These are phyloP conservation scores for Thielaviopsis musarum DNA, from an alignment of 2,329 filamentous ascomycete species.

Conservation along the genomic window DNA sequence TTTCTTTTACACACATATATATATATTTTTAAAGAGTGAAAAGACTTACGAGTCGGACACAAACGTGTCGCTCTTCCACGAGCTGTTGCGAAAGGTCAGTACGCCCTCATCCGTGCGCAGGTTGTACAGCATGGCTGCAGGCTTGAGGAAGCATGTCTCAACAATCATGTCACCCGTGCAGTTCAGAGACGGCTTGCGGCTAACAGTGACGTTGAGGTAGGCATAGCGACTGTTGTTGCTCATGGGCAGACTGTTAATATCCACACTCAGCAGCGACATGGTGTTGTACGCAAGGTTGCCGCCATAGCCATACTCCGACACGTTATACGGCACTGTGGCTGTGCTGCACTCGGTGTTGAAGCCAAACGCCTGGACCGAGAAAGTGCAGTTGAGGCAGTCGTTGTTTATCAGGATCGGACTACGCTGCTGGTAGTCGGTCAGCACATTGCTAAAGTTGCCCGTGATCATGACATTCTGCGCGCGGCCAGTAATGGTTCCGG, in stretches of 20 bases:
- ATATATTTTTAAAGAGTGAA: no score
- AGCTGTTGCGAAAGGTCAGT: conserved; percentile 7
- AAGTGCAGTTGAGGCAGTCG: conserved; percentile 12
- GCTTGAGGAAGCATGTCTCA: conserved; percentile 9
- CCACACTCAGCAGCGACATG: conserved; percentile 1
- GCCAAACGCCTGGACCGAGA: conserved; percentile 9
- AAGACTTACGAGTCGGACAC: conserved; percentile 2
- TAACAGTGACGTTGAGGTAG: conserved; percentile 11
- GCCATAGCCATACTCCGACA: background rate
- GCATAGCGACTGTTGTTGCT: background rate
- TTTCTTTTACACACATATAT: no score
- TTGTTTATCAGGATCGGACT: conserved; percentile 8
- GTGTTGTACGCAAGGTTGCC: background rate
- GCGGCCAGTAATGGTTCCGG: conserved; percentile 7
- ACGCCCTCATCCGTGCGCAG: conserved; percentile 2
- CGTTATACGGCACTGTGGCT: conserved; percentile 1
- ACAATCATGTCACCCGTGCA: conserved; percentile 7
- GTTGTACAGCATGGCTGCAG: conserved; percentile 8
- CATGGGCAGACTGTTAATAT: background rate
- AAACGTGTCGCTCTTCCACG: conserved; percentile 8
- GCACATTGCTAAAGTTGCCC: conserved; percentile 10
- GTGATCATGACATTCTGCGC: conserved; percentile 11
- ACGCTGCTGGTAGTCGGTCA: conserved; percentile 10
- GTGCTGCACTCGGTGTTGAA: conserved; percentile 4
- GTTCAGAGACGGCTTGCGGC: conserved; percentile 5